Evolutionary conservation across 441 rosid genomes (phyloP), one percentile per base, ranked within the genome.

Genomic region (Bruguiera hainesii): DNA sequence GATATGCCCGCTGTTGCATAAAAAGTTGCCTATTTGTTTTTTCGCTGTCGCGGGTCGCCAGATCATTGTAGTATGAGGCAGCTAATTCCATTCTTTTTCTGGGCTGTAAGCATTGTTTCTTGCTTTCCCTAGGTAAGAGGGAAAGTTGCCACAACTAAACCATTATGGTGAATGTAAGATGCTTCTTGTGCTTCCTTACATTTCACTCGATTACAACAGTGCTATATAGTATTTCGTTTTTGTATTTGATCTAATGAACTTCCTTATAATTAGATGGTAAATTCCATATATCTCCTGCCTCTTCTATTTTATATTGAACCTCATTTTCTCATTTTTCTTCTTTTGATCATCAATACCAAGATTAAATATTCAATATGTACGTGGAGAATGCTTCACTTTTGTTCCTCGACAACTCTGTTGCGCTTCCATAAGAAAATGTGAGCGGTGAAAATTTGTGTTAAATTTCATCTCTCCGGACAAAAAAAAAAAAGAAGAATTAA

Each of bases 1-100:
- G 96, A 89, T 85, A 74, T 89, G 96, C 96, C 96, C 57, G 89
- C 88, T 18, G 79, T 89, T 68, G 88, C 84, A 67, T 89, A 84
- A 61, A 13, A 20, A 23, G 16, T 11, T 20, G 5, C 1, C 10
- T 6, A 59, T 59, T 59, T 59, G 2, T 10, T 1, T 31, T 16
- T 30, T 8, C 3, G 2, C 39, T 6, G n/a, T 31, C 19, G 10
- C 39, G 37, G 39, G 37, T 42, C 63, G 31, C 35, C 46, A 19
- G 11, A n/a, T 59, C 21, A 59, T 16, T 19, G 56, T n/a, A n/a
- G 6, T 20, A 11, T 3, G 58, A 53, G 58, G 58, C 58, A 53
- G 58, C 23, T 29, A 53, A 23, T 53, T 20, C 15, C 16, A 53
- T 53, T 21, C 58, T 53, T 21, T 53, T 29, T 53, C 3, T 53